Percentiles rank a stretch among this genome's conserved stretches.
These are phyloP conservation scores for Pyrrhoderma noxium DNA, from an alignment of 1,284 basidiomycete genomes.

Conservation along the genomic window DNA sequence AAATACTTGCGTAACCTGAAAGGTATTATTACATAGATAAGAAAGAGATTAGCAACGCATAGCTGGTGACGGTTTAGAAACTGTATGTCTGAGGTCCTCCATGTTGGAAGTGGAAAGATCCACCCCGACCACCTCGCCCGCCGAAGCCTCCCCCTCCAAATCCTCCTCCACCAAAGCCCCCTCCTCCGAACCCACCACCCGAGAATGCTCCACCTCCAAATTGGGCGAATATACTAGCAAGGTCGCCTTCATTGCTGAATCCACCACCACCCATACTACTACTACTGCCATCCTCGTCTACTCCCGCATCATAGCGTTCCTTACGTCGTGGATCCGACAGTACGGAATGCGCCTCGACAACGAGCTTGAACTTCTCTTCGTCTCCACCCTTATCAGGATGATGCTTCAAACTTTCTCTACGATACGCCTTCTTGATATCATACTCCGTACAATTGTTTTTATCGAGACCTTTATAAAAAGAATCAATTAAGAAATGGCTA, in stretches of 20 bases:
- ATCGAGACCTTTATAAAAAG: too few species aligned
- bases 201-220: conserved; percentile 28
- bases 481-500: too few species aligned
- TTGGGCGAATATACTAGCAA: conserved; percentile 59
- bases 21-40: too few species aligned
- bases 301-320: conserved; percentile 68
- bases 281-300: conserved; percentile 60
- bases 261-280: conserved; percentile 37
- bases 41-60: too few species aligned
- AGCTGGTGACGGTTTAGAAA: too few species aligned
- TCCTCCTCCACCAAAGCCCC: too few species aligned
- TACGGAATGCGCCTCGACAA: conserved; percentile 63
- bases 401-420: conserved; percentile 70
- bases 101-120: too few species aligned
- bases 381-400: conserved; percentile 84
- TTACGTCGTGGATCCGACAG: conserved; percentile 65
- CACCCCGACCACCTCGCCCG: too few species aligned
- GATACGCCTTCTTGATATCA: conserved; percentile 78
- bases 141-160: too few species aligned
- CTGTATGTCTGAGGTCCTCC: too few species aligned
- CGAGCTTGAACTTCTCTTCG: conserved; percentile 83
- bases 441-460: conserved; percentile 44
- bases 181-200: conserved; percentile 7
- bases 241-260: conserved; percentile 34
- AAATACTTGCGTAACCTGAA: too few species aligned